These are phyloP conservation scores for Exidia glandulosa DNA, from an alignment of 768 basidiomycete genomes.

Conservation along the genomic window DNA sequence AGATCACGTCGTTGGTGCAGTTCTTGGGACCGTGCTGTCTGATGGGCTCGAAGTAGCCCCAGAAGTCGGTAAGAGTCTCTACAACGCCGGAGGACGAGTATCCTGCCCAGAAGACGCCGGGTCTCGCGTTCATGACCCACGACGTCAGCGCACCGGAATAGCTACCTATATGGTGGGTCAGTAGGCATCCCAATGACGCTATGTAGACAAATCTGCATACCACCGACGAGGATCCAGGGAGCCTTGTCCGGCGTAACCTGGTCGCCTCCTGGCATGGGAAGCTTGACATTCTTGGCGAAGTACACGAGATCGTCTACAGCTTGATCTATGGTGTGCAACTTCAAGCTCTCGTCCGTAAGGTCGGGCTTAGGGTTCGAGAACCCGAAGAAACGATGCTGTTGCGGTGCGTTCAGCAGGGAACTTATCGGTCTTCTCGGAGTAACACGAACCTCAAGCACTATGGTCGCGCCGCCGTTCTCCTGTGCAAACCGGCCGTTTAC, in stretches of 20 bases:
- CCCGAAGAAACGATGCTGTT: conserved; percentile 70
- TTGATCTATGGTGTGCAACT: conserved; percentile 57
- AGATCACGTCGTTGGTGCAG: conserved; percentile 62
- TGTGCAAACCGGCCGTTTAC: conserved; percentile 5
- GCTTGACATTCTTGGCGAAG: conserved; percentile 52
- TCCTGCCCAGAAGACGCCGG: conserved; percentile 49
- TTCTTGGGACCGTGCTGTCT: conserved; percentile 57
- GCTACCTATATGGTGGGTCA: neutral
- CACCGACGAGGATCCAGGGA: conserved; percentile 25
- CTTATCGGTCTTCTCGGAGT: neutral
- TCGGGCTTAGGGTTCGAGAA: conserved; percentile 59
- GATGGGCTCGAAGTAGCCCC: conserved; percentile 66
- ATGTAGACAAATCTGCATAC: neutral
- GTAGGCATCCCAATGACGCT: neutral
- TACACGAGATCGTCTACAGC: conserved; percentile 63
- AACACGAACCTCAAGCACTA: neutral
- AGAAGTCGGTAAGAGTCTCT: conserved; percentile 33
- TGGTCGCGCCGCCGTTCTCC: conserved; percentile 5
- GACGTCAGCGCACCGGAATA: conserved; percentile 1
- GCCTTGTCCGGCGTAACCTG: conserved; percentile 42
- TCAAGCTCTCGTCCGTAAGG: conserved; percentile 45
- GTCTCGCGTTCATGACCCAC: conserved; percentile 23
- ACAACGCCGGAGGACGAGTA: conserved; percentile 60
- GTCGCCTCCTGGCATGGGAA: conserved; percentile 58
- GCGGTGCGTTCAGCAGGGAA: neutral